Evolutionary conservation across 371 early-diverging fungal species (phyloP).

Genomic region (Mortierella sp.): DNA sequence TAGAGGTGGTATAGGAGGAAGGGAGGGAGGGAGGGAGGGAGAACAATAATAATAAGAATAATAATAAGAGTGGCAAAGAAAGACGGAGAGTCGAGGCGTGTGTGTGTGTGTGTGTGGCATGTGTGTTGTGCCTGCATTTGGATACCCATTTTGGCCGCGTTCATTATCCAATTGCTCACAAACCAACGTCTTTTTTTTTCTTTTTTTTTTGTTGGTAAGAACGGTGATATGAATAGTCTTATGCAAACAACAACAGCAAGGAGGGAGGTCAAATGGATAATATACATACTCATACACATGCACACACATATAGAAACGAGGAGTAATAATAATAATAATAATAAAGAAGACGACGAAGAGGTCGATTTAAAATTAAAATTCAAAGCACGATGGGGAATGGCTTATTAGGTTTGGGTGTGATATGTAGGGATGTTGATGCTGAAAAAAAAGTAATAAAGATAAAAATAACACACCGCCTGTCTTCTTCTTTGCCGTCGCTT

Average conservation of each 20-base stretch:
- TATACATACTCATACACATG: no score
- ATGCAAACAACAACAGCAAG: background rate
- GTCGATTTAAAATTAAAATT: constrained; percentile 17
- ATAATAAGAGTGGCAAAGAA: constrained; percentile 5
- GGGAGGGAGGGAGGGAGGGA: no score
- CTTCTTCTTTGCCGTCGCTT: no score
- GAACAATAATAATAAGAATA: background rate
- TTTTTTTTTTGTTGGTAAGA: background rate
- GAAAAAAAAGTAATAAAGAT: background rate
- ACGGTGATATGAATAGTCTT: background rate
- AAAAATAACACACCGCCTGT: constrained; percentile 1
- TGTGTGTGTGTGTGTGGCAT: background rate
- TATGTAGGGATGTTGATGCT: background rate
- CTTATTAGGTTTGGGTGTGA: constrained; percentile 1
- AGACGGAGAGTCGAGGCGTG: constrained; percentile 17
- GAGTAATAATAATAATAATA: background rate
- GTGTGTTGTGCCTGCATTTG: constrained; percentile 1
- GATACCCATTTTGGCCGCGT: background rate
- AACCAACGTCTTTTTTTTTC: background rate
- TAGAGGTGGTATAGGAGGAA: background rate
- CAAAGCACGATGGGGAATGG: constrained; percentile 20
- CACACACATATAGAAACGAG: no score
- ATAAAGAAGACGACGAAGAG: no score
- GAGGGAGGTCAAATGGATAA: no score
- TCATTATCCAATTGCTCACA: background rate